A percentile compares a stretch with the other conserved stretches of the same genome.
These are phyloP conservation scores for Clavaria fumosa DNA, from an alignment of 768 basidiomycete species.

Conservation along the genomic window DNA sequence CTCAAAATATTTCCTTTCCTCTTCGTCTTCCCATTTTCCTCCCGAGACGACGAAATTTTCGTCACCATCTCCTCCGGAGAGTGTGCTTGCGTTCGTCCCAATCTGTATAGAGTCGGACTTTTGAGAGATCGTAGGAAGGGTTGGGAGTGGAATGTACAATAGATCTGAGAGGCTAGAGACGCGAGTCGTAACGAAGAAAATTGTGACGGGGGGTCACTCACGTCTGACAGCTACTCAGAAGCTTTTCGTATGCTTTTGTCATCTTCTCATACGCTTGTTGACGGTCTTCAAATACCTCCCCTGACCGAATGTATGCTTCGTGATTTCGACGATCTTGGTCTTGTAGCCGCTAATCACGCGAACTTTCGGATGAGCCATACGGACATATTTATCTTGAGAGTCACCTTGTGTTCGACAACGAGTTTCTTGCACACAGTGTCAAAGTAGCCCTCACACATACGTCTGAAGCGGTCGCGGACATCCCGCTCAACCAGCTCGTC, in stretches of 20 bases:
- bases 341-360: constrained; percentile 60
- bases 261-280: constrained; percentile 99
- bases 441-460: constrained; percentile 89
- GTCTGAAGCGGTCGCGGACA: constrained; percentile 75
- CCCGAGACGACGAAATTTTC: constrained; percentile 38
- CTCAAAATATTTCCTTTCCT: constrained; percentile 87
- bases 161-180: constrained; percentile 68
- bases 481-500: constrained; percentile 77
- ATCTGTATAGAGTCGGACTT: constrained; percentile 74
- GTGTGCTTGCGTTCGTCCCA: constrained; percentile 28
- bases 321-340: constrained; percentile 95
- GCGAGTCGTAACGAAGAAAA: constrained; percentile 3
- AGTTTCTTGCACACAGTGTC: constrained; percentile 85
- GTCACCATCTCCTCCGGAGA: constrained; percentile 39
- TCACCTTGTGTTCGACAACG: constrained; percentile 78
- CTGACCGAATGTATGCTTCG: constrained; percentile 97
- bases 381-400: too few relatives aligned
- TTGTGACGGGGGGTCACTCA: constrained; percentile 21
- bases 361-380: constrained; percentile 1
- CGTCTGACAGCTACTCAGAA: constrained; percentile 80
- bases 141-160: constrained; percentile 68
- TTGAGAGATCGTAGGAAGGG: constrained; percentile 68
- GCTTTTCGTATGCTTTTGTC: constrained; percentile 89
- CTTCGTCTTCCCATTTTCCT: constrained; percentile 97
- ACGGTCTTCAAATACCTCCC: constrained; percentile 97